Conservation (phyloP, 179 eudicot species). For the Sideroxylon spinosum region DNA sequence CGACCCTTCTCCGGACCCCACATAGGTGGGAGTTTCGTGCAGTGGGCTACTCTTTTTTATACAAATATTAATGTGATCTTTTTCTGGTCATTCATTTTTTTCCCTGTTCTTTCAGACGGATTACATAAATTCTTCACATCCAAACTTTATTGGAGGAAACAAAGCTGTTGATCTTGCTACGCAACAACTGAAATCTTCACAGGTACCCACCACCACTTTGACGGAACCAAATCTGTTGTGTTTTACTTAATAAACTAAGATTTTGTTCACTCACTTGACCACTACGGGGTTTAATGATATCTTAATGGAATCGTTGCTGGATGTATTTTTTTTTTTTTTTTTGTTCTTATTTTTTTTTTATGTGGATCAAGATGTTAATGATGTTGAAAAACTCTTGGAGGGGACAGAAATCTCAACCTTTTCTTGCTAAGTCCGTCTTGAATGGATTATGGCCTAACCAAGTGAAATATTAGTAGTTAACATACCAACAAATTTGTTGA, state of each 20-base stretch:
- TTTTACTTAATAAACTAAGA: not conserved
- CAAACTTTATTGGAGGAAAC: constrained; percentile 57
- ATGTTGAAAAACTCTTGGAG: constrained; percentile 45
- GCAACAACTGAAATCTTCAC: constrained; percentile 38
- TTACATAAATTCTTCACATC: constrained; percentile 58
- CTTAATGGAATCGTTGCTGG: not conserved
- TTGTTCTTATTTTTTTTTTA: not conserved
- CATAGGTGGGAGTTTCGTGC: too few species aligned
- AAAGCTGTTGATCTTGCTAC: constrained; percentile 50
- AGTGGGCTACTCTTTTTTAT: too few species aligned
- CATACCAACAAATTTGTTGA: not conserved
- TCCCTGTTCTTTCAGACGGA: constrained; percentile 40
- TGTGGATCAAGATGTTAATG: constrained; percentile 37
- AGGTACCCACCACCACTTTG: constrained; percentile 11
- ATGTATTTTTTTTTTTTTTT: too few species aligned
- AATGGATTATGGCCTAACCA: constrained; percentile 44
- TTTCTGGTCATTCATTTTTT: not conserved
- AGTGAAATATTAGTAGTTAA: not conserved
- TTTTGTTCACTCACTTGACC: not conserved
- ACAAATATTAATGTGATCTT: not conserved
- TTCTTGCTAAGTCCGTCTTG: constrained; percentile 35
- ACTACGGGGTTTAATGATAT: not conserved
- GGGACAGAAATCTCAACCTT: constrained; percentile 41
- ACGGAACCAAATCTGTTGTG: not conserved
- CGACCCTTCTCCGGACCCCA: too few species aligned